These are phyloP conservation scores for Penicillium cataractarum DNA, from an alignment of 495 filamentous ascomycete genomes.

Conservation along the genomic window DNA sequence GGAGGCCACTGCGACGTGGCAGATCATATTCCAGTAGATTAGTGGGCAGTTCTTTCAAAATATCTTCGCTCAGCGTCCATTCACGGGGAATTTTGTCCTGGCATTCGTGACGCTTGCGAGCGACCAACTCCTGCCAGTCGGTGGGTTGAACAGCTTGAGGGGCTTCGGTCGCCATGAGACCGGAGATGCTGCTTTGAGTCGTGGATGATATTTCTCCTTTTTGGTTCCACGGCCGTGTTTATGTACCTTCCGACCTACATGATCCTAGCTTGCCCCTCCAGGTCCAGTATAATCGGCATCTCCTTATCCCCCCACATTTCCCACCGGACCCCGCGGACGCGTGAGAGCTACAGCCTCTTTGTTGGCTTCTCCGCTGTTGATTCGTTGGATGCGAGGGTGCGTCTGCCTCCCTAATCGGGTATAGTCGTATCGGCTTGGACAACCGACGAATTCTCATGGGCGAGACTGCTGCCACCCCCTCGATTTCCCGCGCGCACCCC, in stretches of 20 bases:
- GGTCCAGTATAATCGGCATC: background rate
- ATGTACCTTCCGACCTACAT: background rate
- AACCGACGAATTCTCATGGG: background rate
- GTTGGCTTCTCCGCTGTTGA: background rate
- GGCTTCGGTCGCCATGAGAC: constrained; percentile 4
- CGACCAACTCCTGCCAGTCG: constrained; percentile 31
- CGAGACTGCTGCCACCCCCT: too few relatives aligned
- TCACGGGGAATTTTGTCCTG: constrained; percentile 31
- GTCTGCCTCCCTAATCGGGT: constrained; percentile 34
- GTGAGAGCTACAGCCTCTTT: background rate
- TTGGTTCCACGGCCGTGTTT: background rate
- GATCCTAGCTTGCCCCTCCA: background rate
- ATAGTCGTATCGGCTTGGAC: background rate
- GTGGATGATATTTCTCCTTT: background rate
- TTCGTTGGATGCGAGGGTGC: constrained; percentile 11
- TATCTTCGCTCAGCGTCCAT: constrained; percentile 25
- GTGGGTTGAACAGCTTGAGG: background rate
- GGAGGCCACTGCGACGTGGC: constrained; percentile 24
- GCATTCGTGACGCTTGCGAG: constrained; percentile 29
- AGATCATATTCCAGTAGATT: constrained; percentile 26
- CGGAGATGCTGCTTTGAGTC: background rate
- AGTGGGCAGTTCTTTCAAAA: constrained; percentile 8
- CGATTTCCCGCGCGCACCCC: too few relatives aligned
- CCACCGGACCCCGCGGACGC: background rate
- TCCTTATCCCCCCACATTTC: background rate